Base-by-base conservation (phyloP, 371 early-diverging fungal species). In the Mortierella sp. region DNA sequence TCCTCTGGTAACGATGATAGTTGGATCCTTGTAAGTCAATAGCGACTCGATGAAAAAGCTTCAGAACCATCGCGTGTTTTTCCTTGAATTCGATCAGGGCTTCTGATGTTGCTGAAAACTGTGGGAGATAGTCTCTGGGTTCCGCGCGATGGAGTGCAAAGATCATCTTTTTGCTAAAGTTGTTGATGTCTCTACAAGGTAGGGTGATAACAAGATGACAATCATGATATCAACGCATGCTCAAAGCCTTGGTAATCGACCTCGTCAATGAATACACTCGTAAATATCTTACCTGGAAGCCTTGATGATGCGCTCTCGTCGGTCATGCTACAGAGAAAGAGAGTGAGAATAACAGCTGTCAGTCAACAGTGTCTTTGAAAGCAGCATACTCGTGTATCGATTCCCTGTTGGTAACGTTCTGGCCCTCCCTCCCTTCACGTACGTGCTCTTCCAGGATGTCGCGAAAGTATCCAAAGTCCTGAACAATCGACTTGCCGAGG, bases 241-340 rank as follows among this genome's bases (percentile, higher is more conserved):
- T 34, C 0, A 31, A 31, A 9, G 26, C 61, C 61, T 16, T 37
- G 16, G 50, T n/a, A 51, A 5, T 64, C 16, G 50, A 50, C 21
- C 1, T 34, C 8, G 9, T 8, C 24, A 55, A 55, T 19, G 5
- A 59, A 34, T 5, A 13, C 5, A 61, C 21, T 24, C 10, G 5
- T 28, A 37, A 82, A 89, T 34, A 59, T 34, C 61, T 61, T 34
- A 61, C 91, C 91, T 91, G 40, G 91, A 92, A 24, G 90, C 82
- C 73, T 94, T 94, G 69, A 94, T 90, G 51, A 94, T 89, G 10
- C 93, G 85, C 69, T 94, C 94, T 28, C 91, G 80, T 72, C 89
- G 87, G 51, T 91, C 92, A 77, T 92, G 89, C 92, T 92, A 78
- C 21, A 28, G 11, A 13, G 16, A n/a, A 34, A 13, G 2, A 19